These are phyloP conservation scores for Pseudocercospora fuligena DNA, from an alignment of 2,329 filamentous ascomycete species.

Conservation along the genomic window DNA sequence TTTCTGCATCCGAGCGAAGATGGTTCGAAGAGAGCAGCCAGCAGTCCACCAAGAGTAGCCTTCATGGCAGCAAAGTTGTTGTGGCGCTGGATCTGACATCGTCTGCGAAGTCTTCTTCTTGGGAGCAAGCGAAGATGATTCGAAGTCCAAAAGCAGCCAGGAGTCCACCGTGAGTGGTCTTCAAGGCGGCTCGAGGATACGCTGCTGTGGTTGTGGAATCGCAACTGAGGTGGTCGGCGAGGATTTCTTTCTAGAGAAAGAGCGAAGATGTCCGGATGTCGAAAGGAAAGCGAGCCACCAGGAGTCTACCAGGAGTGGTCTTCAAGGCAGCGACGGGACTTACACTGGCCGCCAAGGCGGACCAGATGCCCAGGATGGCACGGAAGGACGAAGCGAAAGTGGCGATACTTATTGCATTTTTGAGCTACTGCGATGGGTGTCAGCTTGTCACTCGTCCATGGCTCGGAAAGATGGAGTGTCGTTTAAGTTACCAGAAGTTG, in stretches of 20 bases:
- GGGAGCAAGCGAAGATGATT: no score
- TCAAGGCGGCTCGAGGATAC: background rate
- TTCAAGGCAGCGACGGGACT: conserved; percentile 6
- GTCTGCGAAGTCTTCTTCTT: no score
- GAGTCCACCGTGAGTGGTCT: no score
- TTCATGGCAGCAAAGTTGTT: background rate
- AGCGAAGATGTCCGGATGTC: background rate
- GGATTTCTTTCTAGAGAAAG: background rate
- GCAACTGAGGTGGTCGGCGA: background rate
- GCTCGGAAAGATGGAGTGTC: background rate
- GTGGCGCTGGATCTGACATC: no score
- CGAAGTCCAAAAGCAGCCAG: background rate
- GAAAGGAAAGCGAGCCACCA: background rate
- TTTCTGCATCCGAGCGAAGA: background rate
- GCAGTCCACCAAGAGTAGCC: no score
- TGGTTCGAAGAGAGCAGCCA: background rate
- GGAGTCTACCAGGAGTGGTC: background rate
- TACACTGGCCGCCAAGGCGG: conserved; percentile 12
- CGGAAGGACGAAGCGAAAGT: background rate
- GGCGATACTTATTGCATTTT: background rate
- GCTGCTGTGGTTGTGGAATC: background rate
- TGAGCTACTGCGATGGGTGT: background rate
- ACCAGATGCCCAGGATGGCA: conserved; percentile 2
- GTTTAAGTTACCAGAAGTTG: background rate
- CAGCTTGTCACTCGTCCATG: background rate